Evolutionary conservation across 2,329 filamentous ascomycete genomes (phyloP).

Genomic region (Sporothrix luriei): DNA sequence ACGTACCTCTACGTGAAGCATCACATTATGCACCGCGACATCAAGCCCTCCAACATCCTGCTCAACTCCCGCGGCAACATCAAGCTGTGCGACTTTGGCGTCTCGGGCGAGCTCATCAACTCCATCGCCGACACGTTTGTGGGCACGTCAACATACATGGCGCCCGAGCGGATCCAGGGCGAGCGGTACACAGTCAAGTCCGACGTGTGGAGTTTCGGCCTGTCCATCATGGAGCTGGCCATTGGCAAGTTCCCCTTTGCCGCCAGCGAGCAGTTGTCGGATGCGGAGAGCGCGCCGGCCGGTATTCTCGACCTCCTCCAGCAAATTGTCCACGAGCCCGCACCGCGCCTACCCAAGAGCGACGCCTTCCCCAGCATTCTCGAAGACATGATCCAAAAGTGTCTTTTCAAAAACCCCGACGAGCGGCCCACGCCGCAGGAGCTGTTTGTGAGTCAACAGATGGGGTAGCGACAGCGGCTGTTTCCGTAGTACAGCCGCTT

Average conservation of each 20-base stretch:
- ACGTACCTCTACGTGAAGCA: conserved; percentile 95
- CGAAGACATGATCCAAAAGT: conserved; percentile 97
- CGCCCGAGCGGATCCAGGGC: conserved; percentile 94
- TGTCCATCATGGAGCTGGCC: conserved; percentile 94
- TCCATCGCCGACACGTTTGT: conserved; percentile 98
- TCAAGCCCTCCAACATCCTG: conserved; percentile 96
- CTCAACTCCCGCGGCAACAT: conserved; percentile 93
- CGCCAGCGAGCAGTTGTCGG: conserved; percentile 68
- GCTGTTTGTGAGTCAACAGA: conserved; percentile 71
- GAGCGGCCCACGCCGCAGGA: conserved; percentile 90
- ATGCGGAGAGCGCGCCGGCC: conserved; percentile 80
- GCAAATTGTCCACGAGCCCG: conserved; percentile 95
- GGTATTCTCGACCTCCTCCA: conserved; percentile 95
- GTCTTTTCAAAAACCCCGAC: conserved; percentile 85
- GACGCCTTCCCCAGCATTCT: conserved; percentile 94
- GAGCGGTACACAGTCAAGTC: conserved; percentile 97
- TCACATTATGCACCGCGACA: conserved; percentile 98
- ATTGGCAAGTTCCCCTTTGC: conserved; percentile 97
- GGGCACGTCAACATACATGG: conserved; percentile 99
- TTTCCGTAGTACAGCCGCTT: background rate
- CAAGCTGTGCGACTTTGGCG: conserved; percentile 97
- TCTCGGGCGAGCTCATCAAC: conserved; percentile 97
- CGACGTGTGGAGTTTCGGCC: conserved; percentile 96
- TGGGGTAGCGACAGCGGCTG: background rate
- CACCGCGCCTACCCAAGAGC: conserved; percentile 90